A percentile compares a stretch with the other conserved stretches of the same genome.
Conservation (phyloP, 768 basidiomycete genomes). For the Cystobasidium tubakii region DNA sequence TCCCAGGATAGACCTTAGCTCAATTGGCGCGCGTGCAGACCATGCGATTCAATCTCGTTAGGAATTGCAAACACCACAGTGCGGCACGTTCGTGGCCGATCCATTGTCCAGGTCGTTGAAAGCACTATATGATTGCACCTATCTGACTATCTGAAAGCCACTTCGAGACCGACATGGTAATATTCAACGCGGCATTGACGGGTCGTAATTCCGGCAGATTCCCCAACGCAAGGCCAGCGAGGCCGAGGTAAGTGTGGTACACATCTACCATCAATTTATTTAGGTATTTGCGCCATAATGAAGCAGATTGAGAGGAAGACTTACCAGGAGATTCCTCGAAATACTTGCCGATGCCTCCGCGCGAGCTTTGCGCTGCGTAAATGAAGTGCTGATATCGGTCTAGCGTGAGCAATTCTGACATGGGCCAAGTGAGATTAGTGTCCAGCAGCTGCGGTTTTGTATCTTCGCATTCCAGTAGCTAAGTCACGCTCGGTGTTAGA, state of each 20-base stretch:
- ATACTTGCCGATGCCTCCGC: conserved; percentile 80
- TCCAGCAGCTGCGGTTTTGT: neutral
- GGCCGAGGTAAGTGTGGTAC: conserved; percentile 85
- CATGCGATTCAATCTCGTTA: too few species aligned
- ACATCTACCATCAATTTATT: too few species aligned
- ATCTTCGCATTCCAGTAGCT: neutral
- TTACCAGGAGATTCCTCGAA: conserved; percentile 73
- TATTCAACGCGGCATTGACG: conserved; percentile 68
- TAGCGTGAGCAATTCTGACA: neutral
- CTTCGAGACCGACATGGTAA: conserved; percentile 53
- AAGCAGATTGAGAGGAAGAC: conserved; percentile 37
- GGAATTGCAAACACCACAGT: too few species aligned
- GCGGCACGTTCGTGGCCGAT: too few species aligned
- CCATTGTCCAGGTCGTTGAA: too few species aligned
- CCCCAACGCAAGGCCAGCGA: conserved; percentile 72
- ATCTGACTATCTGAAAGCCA: too few species aligned
- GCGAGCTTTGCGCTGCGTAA: conserved; percentile 66
- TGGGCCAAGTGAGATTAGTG: neutral
- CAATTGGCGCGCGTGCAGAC: too few species aligned
- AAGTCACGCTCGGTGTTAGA: too few species aligned
- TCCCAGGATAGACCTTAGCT: too few species aligned
- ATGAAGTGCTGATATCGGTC: conserved; percentile 48
- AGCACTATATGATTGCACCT: too few species aligned
- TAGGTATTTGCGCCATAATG: too few species aligned
- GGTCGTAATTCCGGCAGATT: conserved; percentile 57